Base-by-base conservation (phyloP, 202 grass and related monocot genomes). In the Cymbopogon flexuosus region DNA sequence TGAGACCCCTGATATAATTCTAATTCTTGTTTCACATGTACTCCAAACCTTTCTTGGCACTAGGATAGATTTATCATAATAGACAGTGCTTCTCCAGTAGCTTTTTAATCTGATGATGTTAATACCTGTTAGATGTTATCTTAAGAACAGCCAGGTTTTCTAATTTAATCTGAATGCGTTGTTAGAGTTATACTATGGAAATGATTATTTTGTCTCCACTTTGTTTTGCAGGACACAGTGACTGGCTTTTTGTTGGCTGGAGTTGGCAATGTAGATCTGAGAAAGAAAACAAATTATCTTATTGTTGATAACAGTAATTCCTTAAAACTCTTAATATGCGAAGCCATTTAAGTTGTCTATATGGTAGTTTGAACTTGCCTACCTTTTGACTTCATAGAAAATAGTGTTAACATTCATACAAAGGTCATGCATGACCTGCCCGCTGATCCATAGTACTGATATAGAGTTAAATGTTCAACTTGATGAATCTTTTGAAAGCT, bases 191-290 rank as follows among this genome's bases (percentile, higher is more conserved):
- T 27, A 43, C 23, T 41, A 12, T n/a, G 16, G 3, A 21, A 49
- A 62, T 62, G 3, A 31, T 62, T 60, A 19, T 29, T 13, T 58
- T 19, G 16, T 54, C 2, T 80, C 40, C 3, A 34, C 15, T 80
- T 30, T 57, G 29, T 72, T 41, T 86, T 86, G 39, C 76, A 94
- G 94, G 94, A 97, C 62, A 94, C 88, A 12, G 71, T 97, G 19
- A 92, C 86, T 89, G 94, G 94, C 5, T 97, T 97, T 84, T 84
- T 97, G 72, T 73, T 97, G 74, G 91, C 94, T 78, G 94, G 91
- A 81, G 91, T 97, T 42, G 94, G 94, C 54, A 89, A 97, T 84
- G 91, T 97, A 78, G 94, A 97, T 84, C 23, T 97, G 36, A 87
- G 91, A 71, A 94, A 79, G 88, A 92, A 92, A 56, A 94, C 91